A percentile compares a stretch with the other conserved stretches of the same genome.
phyloP scores from a whole-genome alignment of 306 rosid species.

The Hippophae tibetana region DNA sequence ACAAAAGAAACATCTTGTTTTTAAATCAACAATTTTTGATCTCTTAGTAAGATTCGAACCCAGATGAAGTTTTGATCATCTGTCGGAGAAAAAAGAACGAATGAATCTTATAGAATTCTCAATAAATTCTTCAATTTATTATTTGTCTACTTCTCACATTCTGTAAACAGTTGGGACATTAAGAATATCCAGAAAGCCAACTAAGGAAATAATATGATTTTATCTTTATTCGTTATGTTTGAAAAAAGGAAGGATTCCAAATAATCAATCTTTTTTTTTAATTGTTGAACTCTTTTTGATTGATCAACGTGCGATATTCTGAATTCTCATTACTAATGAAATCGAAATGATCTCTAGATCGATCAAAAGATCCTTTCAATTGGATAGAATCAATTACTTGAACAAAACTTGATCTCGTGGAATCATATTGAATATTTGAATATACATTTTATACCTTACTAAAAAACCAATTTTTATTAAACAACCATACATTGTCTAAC shows the following conservation, averaged over 20 bases:
- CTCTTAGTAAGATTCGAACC: neutral
- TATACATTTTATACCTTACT: neutral
- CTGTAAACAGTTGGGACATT: neutral
- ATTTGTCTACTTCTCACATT: neutral
- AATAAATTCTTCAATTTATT: neutral
- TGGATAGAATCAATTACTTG: too few relatives aligned
- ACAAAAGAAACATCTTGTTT: neutral
- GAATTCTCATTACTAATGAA: too few relatives aligned
- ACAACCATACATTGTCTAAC: conserved; percentile 5
- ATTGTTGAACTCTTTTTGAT: too few relatives aligned
- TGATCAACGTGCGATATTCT: too few relatives aligned
- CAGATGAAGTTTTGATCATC: neutral
- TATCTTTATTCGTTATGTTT: neutral
- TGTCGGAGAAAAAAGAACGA: neutral
- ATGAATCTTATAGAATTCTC: neutral
- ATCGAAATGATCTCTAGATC: too few relatives aligned
- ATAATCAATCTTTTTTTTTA: too few relatives aligned
- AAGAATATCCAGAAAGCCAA: neutral
- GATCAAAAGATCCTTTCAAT: too few relatives aligned
- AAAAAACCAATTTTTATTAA: neutral
- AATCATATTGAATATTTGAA: too few relatives aligned
- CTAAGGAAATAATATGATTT: neutral
- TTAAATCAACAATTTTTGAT: too few relatives aligned
- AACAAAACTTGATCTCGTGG: too few relatives aligned
- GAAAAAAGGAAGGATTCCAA: too few relatives aligned